Conservation (phyloP, 2,329 filamentous ascomycete species). For the Pseudogymnoascus sp. region DNA sequence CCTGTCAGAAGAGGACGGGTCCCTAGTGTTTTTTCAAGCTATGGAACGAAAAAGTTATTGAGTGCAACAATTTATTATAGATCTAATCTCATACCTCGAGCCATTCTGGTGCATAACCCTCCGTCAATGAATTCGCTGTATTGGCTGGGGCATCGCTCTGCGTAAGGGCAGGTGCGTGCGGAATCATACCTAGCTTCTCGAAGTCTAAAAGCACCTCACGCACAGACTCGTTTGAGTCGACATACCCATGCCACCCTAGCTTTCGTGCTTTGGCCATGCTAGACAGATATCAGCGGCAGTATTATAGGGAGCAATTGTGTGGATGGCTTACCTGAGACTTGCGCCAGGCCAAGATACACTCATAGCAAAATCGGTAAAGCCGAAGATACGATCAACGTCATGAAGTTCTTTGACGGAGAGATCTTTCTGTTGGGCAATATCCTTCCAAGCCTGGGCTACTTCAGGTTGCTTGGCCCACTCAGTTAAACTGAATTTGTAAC, state of each 20-base stretch:
- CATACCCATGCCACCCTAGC: conserved; percentile 39
- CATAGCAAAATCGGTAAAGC: conserved; percentile 35
- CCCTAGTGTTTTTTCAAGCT: conserved; percentile 20
- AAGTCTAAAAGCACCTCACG: conserved; percentile 35
- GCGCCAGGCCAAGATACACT: background rate
- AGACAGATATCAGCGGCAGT: background rate
- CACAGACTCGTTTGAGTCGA: conserved; percentile 38
- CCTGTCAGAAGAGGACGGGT: conserved; percentile 15
- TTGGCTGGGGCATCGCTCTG: too few relatives aligned
- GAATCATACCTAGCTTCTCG: conserved; percentile 35
- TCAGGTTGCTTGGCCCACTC: conserved; percentile 38
- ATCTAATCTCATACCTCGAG: conserved; percentile 16
- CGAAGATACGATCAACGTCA: conserved; percentile 38
- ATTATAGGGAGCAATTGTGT: too few relatives aligned
- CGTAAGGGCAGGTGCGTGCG: background rate
- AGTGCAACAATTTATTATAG: background rate
- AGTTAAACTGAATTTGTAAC: conserved; percentile 34
- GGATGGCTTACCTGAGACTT: too few relatives aligned
- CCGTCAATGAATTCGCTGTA: conserved; percentile 7
- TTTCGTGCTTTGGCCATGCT: conserved; percentile 39
- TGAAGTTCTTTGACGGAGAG: conserved; percentile 32
- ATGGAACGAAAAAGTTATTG: background rate
- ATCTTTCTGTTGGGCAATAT: conserved; percentile 34
- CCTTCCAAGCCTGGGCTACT: conserved; percentile 38
- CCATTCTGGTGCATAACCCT: conserved; percentile 19